phyloP scores from a whole-genome alignment of 2,329 filamentous ascomycete genomes.

The Fusarium virguliforme region DNA sequence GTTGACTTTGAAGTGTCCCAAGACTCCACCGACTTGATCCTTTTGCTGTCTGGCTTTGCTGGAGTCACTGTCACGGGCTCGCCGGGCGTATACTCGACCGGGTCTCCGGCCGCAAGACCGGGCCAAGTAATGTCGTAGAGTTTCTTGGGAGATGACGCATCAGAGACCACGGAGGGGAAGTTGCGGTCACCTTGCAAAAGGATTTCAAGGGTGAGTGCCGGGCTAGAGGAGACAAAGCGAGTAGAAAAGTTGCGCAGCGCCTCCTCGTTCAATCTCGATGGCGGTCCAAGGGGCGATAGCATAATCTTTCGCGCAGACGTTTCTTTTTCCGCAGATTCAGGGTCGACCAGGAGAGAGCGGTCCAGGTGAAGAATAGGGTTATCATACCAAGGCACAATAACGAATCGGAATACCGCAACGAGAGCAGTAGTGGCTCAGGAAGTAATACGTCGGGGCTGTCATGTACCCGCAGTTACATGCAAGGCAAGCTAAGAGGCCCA shows the following conservation, averaged over 20 bases:
- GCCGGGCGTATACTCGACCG: constrained; percentile 8
- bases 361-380: constrained; percentile 23
- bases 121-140: constrained; percentile 25
- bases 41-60: not conserved
- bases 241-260: constrained; percentile 10
- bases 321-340: not conserved
- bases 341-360: constrained; percentile 7
- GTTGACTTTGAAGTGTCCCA: constrained; percentile 22
- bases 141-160: constrained; percentile 5
- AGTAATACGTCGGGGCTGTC: constrained; percentile 26
- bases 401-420: constrained; percentile 21
- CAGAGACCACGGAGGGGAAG: constrained; percentile 9
- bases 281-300: constrained; percentile 21
- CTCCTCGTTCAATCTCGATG: constrained; percentile 1
- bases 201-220: constrained; percentile 1
- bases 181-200: not conserved
- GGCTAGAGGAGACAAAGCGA: constrained; percentile 3
- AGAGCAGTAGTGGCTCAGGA: constrained; percentile 24
- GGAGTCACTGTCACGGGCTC: constrained; percentile 21
- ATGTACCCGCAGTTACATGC: constrained; percentile 24
- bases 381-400: constrained; percentile 25
- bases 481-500: constrained; percentile 18
- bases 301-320: not conserved
- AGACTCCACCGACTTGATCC: constrained; percentile 13
- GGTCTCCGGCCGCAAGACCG: constrained; percentile 2